phyloP scores from a whole-genome alignment of 2,329 filamentous ascomycete species.

The Tolypocladium album region DNA sequence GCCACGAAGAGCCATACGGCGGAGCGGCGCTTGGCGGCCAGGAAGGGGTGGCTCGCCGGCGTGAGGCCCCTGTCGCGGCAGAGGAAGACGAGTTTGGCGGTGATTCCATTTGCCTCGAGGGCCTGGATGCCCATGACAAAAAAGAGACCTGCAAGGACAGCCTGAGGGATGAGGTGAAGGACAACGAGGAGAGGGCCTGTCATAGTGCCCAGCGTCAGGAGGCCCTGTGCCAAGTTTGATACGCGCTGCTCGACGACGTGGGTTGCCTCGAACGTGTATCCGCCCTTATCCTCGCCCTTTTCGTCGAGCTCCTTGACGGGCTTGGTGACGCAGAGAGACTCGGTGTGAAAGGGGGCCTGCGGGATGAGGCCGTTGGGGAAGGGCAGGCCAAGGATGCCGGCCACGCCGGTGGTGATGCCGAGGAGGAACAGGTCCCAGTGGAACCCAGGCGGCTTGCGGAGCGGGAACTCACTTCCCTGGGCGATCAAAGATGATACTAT shows the following conservation, averaged over 20 bases:
- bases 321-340: conserved; percentile 63
- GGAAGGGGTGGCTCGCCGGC: conserved; percentile 45
- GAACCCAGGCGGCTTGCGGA: conserved; percentile 71
- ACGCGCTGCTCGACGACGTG: conserved; percentile 70
- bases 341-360: conserved; percentile 74
- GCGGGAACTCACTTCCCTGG: conserved; percentile 72
- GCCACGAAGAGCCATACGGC: conserved; percentile 64
- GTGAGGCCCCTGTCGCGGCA: conserved; percentile 54
- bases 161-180: conserved; percentile 68
- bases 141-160: conserved; percentile 70
- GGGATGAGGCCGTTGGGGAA: conserved; percentile 79
- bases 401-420: conserved; percentile 64
- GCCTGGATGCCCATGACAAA: conserved; percentile 79
- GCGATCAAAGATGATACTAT: conserved; percentile 71
- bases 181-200: conserved; percentile 62
- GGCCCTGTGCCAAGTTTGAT: conserved; percentile 67
- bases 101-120: conserved; percentile 67
- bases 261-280: conserved; percentile 37
- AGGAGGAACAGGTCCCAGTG: conserved; percentile 81
- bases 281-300: conserved; percentile 43
- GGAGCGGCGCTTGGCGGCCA: conserved; percentile 44
- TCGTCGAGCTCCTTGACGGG: conserved; percentile 41
- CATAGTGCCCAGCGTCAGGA: conserved; percentile 72
- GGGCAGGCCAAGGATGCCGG: conserved; percentile 65
- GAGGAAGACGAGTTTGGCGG: conserved; percentile 61